These are phyloP conservation scores for Mediolabrus comicus DNA, from an alignment of 108 stramenopile genomes.

Conservation along the genomic window DNA sequence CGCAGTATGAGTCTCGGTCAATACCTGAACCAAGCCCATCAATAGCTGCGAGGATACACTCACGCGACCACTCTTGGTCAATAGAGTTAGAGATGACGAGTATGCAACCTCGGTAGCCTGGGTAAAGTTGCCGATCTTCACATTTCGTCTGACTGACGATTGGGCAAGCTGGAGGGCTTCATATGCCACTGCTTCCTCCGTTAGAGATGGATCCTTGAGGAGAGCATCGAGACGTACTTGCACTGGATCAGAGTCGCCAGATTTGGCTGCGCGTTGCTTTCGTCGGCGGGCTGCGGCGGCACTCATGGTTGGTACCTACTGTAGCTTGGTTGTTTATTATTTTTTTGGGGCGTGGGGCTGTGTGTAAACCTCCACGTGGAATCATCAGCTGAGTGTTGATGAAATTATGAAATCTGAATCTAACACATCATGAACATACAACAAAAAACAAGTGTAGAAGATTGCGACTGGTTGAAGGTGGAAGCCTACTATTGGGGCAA, in stretches of 20 bases:
- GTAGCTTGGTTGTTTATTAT: background rate
- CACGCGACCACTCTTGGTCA: constrained; percentile 58
- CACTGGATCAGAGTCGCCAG: constrained; percentile 53
- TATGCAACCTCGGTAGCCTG: constrained; percentile 64
- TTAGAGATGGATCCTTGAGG: constrained; percentile 47
- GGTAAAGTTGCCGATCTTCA: constrained; percentile 58
- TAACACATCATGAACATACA: too few relatives aligned
- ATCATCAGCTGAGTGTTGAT: too few relatives aligned
- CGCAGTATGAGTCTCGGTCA: constrained; percentile 73
- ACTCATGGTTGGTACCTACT: constrained; percentile 49
- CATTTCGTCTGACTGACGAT: constrained; percentile 70
- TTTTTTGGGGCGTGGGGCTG: background rate
- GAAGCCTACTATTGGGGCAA: too few relatives aligned
- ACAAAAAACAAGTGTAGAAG: too few relatives aligned
- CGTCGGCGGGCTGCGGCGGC: constrained; percentile 86
- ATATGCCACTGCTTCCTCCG: constrained; percentile 79
- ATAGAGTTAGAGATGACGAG: constrained; percentile 39
- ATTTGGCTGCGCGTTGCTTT: constrained; percentile 70
- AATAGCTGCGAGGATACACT: constrained; percentile 78
- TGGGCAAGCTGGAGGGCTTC: constrained; percentile 88
- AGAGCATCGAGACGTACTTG: constrained; percentile 56
- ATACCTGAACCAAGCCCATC: constrained; percentile 57
- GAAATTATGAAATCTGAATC: too few relatives aligned
- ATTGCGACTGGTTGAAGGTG: too few relatives aligned
- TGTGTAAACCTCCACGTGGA: too few relatives aligned